A percentile compares a stretch with the other conserved stretches of the same genome.
Conservation (phyloP, 441 rosid genomes). For the Populus hybrid region DNA sequence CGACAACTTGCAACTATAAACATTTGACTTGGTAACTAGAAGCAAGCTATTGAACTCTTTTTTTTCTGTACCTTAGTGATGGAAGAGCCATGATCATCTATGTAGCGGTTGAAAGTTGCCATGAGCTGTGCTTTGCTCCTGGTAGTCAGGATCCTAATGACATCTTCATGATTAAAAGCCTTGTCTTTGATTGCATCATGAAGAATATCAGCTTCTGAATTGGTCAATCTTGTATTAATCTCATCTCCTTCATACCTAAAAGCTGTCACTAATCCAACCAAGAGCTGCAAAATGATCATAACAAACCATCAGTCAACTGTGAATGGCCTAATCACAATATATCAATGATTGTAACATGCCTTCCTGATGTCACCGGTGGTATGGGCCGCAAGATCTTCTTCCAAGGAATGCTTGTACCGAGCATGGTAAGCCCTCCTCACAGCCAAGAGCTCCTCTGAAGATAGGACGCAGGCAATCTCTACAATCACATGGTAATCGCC, state of each 20-base stretch:
- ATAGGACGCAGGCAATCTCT: slow-evolving; percentile 45
- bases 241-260: slow-evolving; percentile 57
- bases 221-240: slow-evolving; percentile 36
- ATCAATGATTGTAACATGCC: slow-evolving; percentile 24
- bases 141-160: slow-evolving; percentile 53
- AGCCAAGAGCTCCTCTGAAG: slow-evolving; percentile 65
- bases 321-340: background rate
- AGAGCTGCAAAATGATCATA: slow-evolving; percentile 34
- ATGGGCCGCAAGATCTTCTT: slow-evolving; percentile 66
- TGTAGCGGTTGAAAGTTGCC: slow-evolving; percentile 57
- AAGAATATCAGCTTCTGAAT: slow-evolving; percentile 53
- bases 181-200: slow-evolving; percentile 43
- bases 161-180: slow-evolving; percentile 46
- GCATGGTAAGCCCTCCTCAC: slow-evolving; percentile 22
- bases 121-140: slow-evolving; percentile 62
- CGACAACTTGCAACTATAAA: background rate
- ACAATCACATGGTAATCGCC: slow-evolving; percentile 44
- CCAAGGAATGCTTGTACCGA: slow-evolving; percentile 22
- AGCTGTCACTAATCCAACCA: slow-evolving; percentile 56
- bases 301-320: background rate
- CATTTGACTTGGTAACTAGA: background rate
- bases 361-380: slow-evolving; percentile 53
- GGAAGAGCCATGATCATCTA: slow-evolving; percentile 46
- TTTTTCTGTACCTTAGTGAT: slow-evolving; percentile 42
- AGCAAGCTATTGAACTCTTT: background rate